A percentile compares a stretch with the other conserved stretches of the same genome.
These are phyloP conservation scores for Enteropsectra breve DNA, from an alignment of 371 early-diverging fungal species.

Conservation along the genomic window DNA sequence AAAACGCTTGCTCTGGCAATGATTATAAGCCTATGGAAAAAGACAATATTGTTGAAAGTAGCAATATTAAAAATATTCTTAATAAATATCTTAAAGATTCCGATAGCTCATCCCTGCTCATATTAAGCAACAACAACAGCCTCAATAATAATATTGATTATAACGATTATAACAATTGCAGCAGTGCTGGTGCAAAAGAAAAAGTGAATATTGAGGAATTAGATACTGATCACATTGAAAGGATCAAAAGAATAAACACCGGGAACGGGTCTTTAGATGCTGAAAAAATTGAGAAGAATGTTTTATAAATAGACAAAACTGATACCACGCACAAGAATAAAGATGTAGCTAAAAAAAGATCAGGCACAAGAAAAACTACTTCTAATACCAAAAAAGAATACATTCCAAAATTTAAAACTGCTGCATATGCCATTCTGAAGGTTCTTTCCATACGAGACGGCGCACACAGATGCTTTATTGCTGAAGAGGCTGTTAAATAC, in stretches of 20 bases:
- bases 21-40: background rate
- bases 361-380: too few relatives aligned
- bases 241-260: background rate
- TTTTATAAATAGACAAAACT: background rate
- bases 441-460: slow-evolving; percentile 63
- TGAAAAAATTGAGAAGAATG: background rate
- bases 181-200: too few relatives aligned
- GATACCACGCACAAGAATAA: background rate
- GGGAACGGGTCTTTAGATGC: background rate
- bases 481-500: slow-evolving; percentile 24
- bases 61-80: background rate
- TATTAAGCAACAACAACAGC: background rate
- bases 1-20: background rate
- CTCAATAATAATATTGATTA: background rate
- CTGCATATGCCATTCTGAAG: slow-evolving; percentile 72
- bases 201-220: too few relatives aligned
- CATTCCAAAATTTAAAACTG: slow-evolving; percentile 70
- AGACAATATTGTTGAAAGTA: background rate
- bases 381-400: slow-evolving; percentile 59
- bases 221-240: background rate
- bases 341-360: background rate
- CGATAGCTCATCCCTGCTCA: background rate
- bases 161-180: background rate
- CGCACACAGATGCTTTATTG: slow-evolving; percentile 33
- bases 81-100: background rate